Evolutionary conservation across 2,329 filamentous ascomycete species (phyloP).

Genomic region (Xylariomycetidae sp.): DNA sequence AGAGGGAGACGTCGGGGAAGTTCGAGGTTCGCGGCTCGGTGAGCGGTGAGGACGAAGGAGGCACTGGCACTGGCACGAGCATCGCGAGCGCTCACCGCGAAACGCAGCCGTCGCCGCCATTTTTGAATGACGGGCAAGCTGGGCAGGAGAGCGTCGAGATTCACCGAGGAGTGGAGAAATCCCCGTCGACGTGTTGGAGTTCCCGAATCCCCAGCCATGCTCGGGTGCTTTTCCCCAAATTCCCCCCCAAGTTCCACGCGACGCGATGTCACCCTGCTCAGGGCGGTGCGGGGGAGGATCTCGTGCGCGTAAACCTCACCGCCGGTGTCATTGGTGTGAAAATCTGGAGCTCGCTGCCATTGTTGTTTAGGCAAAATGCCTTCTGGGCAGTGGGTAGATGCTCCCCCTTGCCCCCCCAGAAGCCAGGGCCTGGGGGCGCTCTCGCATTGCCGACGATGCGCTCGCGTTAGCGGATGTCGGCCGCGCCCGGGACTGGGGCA

Average conservation of each 20-base stretch:
- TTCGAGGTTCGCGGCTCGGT: too few relatives aligned
- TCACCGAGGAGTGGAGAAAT: background rate
- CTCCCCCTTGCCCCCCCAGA: too few relatives aligned
- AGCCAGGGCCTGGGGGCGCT: too few relatives aligned
- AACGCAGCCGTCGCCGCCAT: background rate
- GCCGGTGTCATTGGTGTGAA: background rate
- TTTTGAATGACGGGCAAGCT: background rate
- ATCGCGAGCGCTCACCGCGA: too few relatives aligned
- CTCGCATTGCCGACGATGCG: too few relatives aligned
- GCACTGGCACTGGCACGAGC: too few relatives aligned
- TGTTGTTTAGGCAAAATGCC: background rate
- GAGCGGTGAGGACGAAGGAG: too few relatives aligned
- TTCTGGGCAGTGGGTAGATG: too few relatives aligned
- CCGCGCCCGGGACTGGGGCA: too few relatives aligned
- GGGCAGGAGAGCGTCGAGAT: background rate
- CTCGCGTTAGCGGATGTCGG: too few relatives aligned
- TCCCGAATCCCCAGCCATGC: background rate
- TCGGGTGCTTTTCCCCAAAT: background rate
- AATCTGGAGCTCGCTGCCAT: background rate
- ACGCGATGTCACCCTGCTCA: background rate
- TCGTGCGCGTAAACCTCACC: background rate
- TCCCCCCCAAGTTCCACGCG: background rate
- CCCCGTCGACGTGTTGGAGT: background rate
- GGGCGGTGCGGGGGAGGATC: background rate
- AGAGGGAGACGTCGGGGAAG: too few relatives aligned